Evolutionary conservation across 148 eudicot genomes (phyloP).

Genomic region (Camellia lanceoleosa): DNA sequence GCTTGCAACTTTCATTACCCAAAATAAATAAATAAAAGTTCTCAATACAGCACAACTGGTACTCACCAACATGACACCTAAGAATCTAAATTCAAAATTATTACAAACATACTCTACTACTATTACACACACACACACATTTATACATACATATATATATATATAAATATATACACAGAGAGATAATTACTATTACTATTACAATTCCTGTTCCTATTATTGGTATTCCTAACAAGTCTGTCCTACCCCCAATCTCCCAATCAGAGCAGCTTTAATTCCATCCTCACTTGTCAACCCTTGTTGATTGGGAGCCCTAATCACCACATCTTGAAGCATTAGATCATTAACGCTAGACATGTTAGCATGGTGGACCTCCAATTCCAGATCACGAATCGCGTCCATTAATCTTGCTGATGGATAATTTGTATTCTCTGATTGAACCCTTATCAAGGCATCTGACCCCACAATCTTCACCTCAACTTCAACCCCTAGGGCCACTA

Average conservation of each 20-base stretch:
- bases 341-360: constrained; percentile 58
- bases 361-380: constrained; percentile 62
- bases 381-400: constrained; percentile 59
- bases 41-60: too few species aligned
- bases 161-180: too few species aligned
- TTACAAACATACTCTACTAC: too few species aligned
- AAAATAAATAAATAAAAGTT: too few species aligned
- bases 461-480: constrained; percentile 69
- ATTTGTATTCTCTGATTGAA: constrained; percentile 52
- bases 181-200: too few species aligned
- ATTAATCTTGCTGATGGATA: constrained; percentile 63
- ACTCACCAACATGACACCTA: too few species aligned
- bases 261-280: constrained; percentile 40
- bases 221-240: too few species aligned
- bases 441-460: constrained; percentile 61
- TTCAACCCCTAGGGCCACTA: constrained; percentile 33
- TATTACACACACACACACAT: too few species aligned
- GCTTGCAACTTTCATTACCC: too few species aligned
- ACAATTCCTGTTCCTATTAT: too few species aligned
- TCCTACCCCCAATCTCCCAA: constrained; percentile 21
- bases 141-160: too few species aligned
- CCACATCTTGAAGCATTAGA: constrained; percentile 80
- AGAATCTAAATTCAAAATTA: too few species aligned
- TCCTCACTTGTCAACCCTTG: constrained; percentile 29
- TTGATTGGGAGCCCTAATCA: constrained; percentile 36